These are phyloP conservation scores for Kwoniella sp. DNA, from an alignment of 768 basidiomycete genomes.

Conservation along the genomic window DNA sequence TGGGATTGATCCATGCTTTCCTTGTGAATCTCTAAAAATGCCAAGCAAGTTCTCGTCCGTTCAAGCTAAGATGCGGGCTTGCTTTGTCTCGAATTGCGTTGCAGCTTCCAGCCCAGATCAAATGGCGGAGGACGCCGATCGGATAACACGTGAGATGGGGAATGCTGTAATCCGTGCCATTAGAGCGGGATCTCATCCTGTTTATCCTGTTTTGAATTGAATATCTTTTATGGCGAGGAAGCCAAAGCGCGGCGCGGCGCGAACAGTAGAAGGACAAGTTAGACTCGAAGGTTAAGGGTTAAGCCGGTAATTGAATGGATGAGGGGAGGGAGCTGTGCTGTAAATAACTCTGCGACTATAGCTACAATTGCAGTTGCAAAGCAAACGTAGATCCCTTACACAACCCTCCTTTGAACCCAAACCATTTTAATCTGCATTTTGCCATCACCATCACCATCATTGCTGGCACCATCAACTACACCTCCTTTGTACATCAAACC, in stretches of 20 bases:
- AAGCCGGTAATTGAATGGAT: background rate
- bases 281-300: no score
- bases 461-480: no score
- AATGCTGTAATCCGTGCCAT: background rate
- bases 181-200: background rate
- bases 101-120: background rate
- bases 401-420: conserved; percentile 8
- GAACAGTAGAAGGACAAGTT: no score
- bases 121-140: background rate
- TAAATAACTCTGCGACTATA: background rate
- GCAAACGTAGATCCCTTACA: background rate
- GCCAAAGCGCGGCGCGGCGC: no score
- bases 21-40: no score
- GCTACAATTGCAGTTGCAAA: background rate
- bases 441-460: conserved; percentile 6
- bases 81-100: background rate
- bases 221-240: background rate
- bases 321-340: background rate
- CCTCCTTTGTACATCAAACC: background rate
- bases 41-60: no score
- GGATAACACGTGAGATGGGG: background rate
- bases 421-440: background rate
- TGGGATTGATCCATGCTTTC: background rate
- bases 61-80: background rate
- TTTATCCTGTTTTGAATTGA: background rate